These are phyloP conservation scores for Babesia sp. DNA, from an alignment of 169 alveolate species.

Conservation along the genomic window DNA sequence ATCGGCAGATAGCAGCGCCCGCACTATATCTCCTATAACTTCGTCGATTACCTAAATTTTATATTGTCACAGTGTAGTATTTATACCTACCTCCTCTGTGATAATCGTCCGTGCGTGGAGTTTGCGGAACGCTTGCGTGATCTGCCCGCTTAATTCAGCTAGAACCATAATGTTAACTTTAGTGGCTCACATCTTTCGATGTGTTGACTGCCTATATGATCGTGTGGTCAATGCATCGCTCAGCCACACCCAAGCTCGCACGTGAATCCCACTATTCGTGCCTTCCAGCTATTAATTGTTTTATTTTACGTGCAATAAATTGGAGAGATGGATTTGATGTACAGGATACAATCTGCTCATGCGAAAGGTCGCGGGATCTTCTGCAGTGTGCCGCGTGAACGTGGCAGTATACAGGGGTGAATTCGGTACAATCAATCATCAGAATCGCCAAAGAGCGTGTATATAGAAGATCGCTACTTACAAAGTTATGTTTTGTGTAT, in stretches of 20 bases:
- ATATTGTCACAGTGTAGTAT: not conserved
- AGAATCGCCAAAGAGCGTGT: not conserved
- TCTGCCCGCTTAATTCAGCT: constrained; percentile 94
- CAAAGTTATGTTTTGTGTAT: no score
- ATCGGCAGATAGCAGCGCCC: constrained; percentile 93
- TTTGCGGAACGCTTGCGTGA: constrained; percentile 90
- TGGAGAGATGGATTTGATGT: not conserved
- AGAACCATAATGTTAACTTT: constrained; percentile 88
- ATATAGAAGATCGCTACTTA: no score
- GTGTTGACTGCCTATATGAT: not conserved
- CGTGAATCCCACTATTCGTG: not conserved
- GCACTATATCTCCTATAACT: constrained; percentile 87
- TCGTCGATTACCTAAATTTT: constrained; percentile 77
- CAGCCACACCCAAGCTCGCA: not conserved
- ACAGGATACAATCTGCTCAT: no score
- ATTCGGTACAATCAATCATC: not conserved
- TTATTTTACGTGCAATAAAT: not conserved
- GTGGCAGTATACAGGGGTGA: not conserved
- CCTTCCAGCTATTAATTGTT: not conserved
- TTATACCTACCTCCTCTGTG: constrained; percentile 87
- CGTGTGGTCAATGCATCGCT: constrained; percentile 3
- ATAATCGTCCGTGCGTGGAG: constrained; percentile 90
- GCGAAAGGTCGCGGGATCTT: no score
- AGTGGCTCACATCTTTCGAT: constrained; percentile 15
- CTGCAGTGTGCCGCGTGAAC: no score